A percentile compares a stretch with the other conserved stretches of the same genome.
Conservation (phyloP, 371 early-diverging fungal genomes). For the Catenaria anguillulae region DNA sequence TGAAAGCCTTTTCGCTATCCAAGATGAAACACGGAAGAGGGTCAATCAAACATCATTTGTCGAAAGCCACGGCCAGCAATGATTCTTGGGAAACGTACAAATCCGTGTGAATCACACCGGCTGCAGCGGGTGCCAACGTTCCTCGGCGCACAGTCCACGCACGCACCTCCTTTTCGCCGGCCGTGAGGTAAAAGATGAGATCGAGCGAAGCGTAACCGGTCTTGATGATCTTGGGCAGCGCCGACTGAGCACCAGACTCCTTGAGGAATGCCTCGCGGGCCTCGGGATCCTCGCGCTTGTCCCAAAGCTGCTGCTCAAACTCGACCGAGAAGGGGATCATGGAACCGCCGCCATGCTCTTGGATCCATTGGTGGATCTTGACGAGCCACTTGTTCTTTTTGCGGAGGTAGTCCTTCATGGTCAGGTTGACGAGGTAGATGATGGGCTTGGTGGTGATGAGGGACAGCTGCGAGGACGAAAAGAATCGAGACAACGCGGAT, state of each 20-base stretch:
- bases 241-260: slow-evolving; percentile 33
- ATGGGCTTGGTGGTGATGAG: slow-evolving; percentile 97
- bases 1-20: slow-evolving; percentile 68
- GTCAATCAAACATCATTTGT: too few species aligned
- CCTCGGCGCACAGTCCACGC: slow-evolving; percentile 87
- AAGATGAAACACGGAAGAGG: slow-evolving; percentile 60
- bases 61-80: too few species aligned
- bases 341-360: slow-evolving; percentile 65
- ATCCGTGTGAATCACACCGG: slow-evolving; percentile 59
- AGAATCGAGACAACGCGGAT: background rate
- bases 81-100: too few species aligned
- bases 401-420: slow-evolving; percentile 70
- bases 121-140: slow-evolving; percentile 92
- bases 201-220: slow-evolving; percentile 81
- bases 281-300: slow-evolving; percentile 10
- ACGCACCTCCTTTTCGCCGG: slow-evolving; percentile 86
- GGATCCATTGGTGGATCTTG: slow-evolving; percentile 83
- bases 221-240: slow-evolving; percentile 78
- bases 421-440: slow-evolving; percentile 90
- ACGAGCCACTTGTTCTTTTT: slow-evolving; percentile 87
- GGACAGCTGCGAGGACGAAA: slow-evolving; percentile 33
- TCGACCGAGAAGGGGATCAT: slow-evolving; percentile 86
- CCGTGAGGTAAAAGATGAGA: slow-evolving; percentile 95
- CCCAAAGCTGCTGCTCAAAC: slow-evolving; percentile 21
- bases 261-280: slow-evolving; percentile 24